Percentiles rank a stretch among this genome's conserved stretches.
Evolutionary conservation across 148 eudicot species (phyloP).

Genomic region (Arctostaphylos glauca): DNA sequence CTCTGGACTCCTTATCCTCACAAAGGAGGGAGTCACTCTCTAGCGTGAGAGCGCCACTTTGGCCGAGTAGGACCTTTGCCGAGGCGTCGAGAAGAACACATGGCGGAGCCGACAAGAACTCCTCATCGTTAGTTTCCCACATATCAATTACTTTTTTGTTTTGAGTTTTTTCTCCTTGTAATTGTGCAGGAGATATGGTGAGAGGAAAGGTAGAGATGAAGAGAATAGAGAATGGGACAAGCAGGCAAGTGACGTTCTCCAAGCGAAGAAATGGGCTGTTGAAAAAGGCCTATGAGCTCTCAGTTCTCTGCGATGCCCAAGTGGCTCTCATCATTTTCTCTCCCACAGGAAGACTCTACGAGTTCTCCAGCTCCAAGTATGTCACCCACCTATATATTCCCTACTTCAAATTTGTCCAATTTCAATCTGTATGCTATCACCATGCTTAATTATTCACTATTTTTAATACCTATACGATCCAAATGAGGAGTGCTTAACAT

Average conservation of each 20-base stretch:
- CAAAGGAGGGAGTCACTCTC: too few species aligned
- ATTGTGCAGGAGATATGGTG: constrained; percentile 15
- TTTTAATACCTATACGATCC: not conserved
- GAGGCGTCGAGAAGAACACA: too few species aligned
- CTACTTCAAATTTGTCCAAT: not conserved
- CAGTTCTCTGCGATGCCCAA: constrained; percentile 33
- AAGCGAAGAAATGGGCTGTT: constrained; percentile 29
- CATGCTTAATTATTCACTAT: not conserved
- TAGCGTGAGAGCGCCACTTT: too few species aligned
- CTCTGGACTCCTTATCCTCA: too few species aligned
- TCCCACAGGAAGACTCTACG: constrained; percentile 24
- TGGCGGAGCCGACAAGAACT: too few species aligned
- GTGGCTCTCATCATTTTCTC: constrained; percentile 30
- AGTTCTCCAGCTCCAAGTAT: constrained; percentile 29
- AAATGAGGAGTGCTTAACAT: too few species aligned
- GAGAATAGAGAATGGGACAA: constrained; percentile 26
- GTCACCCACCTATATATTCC: not conserved
- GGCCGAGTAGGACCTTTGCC: too few species aligned
- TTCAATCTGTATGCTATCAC: not conserved
- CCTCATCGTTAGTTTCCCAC: too few species aligned
- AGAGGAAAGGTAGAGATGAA: constrained; percentile 28
- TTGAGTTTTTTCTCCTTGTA: not conserved
- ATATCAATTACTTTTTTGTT: not conserved
- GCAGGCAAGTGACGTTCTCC: constrained; percentile 31
- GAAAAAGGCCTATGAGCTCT: constrained; percentile 27